phyloP scores from a whole-genome alignment of 495 filamentous ascomycete genomes.

The Glarea lozoyensis region DNA sequence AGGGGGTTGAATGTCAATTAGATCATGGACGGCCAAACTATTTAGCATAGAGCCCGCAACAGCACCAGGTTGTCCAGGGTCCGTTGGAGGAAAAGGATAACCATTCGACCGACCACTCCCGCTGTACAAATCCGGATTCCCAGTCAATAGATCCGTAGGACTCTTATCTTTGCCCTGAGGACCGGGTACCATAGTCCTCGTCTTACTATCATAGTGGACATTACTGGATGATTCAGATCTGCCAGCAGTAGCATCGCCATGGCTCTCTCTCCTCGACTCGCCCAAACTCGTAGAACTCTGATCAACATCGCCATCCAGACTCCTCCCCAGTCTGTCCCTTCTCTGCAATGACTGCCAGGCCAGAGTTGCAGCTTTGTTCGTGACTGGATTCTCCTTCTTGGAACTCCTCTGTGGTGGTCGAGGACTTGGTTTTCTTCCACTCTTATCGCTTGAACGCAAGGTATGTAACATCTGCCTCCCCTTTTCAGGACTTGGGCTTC shows the following conservation, averaged over 20 bases:
- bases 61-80: constrained; percentile 15
- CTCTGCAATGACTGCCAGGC: constrained; percentile 58
- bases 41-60: constrained; percentile 14
- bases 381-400: constrained; percentile 36
- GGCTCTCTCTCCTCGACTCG: constrained; percentile 15
- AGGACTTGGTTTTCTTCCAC: constrained; percentile 49
- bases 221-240: constrained; percentile 9
- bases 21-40: constrained; percentile 9
- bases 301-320: constrained; percentile 24
- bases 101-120: constrained; percentile 8
- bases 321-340: constrained; percentile 26
- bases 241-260: constrained; percentile 4
- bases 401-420: constrained; percentile 31
- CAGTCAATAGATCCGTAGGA: constrained; percentile 13
- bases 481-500: constrained; percentile 76
- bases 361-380: constrained; percentile 79
- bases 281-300: constrained; percentile 11
- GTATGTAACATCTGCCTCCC: constrained; percentile 75
- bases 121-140: constrained; percentile 11
- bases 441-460: constrained; percentile 47
- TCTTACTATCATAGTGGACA: constrained; percentile 19
- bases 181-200: constrained; percentile 14
- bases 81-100: constrained; percentile 21
- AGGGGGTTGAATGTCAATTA: constrained; percentile 14
- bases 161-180: constrained; percentile 1